These are phyloP conservation scores for Salix exigua DNA, from an alignment of 345 rosid genomes.

Conservation along the genomic window DNA sequence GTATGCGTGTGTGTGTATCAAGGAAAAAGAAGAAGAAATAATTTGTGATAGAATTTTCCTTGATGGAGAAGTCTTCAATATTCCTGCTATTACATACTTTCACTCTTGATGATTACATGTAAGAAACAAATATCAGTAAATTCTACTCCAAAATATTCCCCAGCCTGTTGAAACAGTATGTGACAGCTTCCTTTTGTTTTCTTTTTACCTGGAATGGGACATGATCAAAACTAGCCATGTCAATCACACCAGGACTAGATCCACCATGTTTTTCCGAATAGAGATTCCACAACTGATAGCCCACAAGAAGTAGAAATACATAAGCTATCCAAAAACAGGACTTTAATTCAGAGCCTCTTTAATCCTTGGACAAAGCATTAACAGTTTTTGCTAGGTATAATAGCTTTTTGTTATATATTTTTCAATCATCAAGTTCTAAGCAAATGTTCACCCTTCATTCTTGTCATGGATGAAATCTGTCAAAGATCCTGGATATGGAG, in stretches of 20 bases:
- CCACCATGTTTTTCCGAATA: not conserved
- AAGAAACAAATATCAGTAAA: not conserved
- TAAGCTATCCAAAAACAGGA: not conserved
- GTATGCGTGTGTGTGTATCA: no score
- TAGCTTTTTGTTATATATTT: not conserved
- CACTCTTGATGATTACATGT: no score
- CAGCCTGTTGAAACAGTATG: not conserved
- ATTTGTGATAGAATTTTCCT: no score
- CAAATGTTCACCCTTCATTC: not conserved
- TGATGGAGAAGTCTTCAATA: no score
- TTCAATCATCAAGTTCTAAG: not conserved
- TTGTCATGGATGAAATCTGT: not conserved
- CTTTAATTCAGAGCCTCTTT: no score
- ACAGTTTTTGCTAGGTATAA: not conserved
- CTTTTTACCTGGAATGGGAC: not conserved
- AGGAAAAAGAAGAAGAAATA: no score
- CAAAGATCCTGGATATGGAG: not conserved
- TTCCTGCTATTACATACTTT: no score
- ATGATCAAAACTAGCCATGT: not conserved
- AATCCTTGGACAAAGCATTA: no score
- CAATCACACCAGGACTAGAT: not conserved
- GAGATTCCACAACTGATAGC: not conserved
- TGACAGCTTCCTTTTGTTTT: not conserved
- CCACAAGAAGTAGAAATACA: not conserved
- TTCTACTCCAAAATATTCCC: not conserved